Base-by-base conservation (phyloP, 306 rosid species). In the Sophora flavescens region DNA sequence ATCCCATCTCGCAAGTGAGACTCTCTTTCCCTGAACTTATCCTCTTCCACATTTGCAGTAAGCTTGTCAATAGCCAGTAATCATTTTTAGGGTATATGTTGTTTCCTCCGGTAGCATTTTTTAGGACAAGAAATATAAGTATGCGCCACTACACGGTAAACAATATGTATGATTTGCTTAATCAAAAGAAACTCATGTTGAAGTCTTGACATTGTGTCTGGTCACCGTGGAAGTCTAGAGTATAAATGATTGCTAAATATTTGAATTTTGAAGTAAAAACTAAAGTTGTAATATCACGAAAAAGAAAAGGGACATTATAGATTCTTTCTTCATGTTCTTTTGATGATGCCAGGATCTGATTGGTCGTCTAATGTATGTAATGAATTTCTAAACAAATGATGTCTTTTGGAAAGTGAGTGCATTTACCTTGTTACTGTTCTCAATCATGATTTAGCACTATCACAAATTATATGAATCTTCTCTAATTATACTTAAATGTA, bases 1-100 rank as follows among this genome's bases (percentile, higher is more conserved):
- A 56, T 95, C 68, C 88, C 96, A 38, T 92, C 96, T 6, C 88
- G 97, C 68, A 95, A 82, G 98, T 92, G 86, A 85, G 84, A 54
- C 14, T 75, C 52, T 62, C 75, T 67, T 45, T 76, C 35, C 80
- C 47, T 73, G 76, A 77, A 66, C 63, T 68, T 48, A 33, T 79
- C 41, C 4, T 80, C 26, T 56, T 12, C 59, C 70, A 38, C 39
- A 41, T 42, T 75, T 57, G 26, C 26, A n/a, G 17, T 14, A 30
- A 48, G 59, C 47, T 85, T 41, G 17, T 53, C 66, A 28, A 18
- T 59, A 38, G 56, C 26, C 17, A 26, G 35, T 42, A 28, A 33
- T 59, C 42, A 28, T 54, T 62, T 67, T 79, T 35, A 11, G n/a
- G 28, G 13, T 60, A 45, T 47, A 28, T 36, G 39, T 36, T 47